Base-by-base conservation (phyloP, 1,139 yeast species). In the Blastobotrys buckinghamii region DNA sequence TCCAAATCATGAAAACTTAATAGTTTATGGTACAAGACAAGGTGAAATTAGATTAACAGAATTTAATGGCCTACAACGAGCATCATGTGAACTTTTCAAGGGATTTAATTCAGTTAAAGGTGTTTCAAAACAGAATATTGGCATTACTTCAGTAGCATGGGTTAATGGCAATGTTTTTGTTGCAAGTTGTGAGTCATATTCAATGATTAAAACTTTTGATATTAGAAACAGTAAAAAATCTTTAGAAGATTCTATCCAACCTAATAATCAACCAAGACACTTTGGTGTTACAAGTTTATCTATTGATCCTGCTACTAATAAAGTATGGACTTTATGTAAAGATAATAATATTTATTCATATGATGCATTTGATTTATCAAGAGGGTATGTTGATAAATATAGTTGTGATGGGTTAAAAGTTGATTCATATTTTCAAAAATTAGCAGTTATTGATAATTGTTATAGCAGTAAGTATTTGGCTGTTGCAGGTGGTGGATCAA, bases 311-410 rank as follows among this genome's bases (percentile, higher is more conserved):
- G 43, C 24, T 1, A 49, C 52, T 13, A 50, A 55, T 32, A 55
- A 54, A 37, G 38, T 57, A 4, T 55, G 63, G 57, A 48, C 59
- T 34, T 43, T 60, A 44, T 49, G 54, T 29, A 56, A 57, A 13
- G 56, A 59, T 38, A 42, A 45, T 16, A 45, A 42, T n/a, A 52
- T 61, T 7, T 45, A 48, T 32, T 52, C 57, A 1, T 51, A 53
- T 34, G 22, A 44, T 20, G 40, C 54, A n/a, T 44, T 47, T 7
- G 36, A 45, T 7, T 52, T 51, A 13, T 16, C 34, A 6, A 39
- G 39, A 2, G 55, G 54, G 2, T 32, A 49, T 4, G 42, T 51
- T 13, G 58, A 58, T 37, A 47, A 46, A 8, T 43, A 54, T 19
- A 24, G 50, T 7, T 42, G 48, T 17, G 52, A 53, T 10, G 43